Evolutionary conservation across 148 eudicot species (phyloP).

Genomic region (Dianthus caryophyllus): DNA sequence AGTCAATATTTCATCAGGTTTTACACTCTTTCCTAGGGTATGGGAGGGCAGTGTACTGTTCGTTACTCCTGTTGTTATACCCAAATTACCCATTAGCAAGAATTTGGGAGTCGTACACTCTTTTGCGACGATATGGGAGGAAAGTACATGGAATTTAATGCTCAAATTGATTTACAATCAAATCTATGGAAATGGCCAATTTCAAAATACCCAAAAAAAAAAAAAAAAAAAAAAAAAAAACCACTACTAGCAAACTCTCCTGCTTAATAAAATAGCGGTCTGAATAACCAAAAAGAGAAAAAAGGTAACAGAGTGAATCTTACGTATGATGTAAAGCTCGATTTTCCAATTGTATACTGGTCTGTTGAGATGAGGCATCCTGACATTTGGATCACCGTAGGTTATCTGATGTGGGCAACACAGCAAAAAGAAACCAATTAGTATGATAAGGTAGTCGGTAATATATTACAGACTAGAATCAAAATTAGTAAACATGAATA

Average conservation of each 20-base stretch:
- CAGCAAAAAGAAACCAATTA: neutral
- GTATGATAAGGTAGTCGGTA: neutral
- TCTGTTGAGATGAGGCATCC: constrained; percentile 61
- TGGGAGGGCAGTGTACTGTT: too few relatives aligned
- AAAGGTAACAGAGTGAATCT: constrained; percentile 19
- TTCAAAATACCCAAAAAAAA: neutral
- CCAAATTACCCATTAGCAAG: too few relatives aligned
- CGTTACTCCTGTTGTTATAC: too few relatives aligned
- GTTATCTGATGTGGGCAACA: constrained; percentile 56
- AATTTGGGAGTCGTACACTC: too few relatives aligned
- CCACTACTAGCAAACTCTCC: neutral
- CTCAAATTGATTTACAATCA: too few relatives aligned
- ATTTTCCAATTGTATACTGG: constrained; percentile 70
- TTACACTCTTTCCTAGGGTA: too few relatives aligned
- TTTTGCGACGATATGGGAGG: neutral
- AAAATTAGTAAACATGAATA: constrained; percentile 13
- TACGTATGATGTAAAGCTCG: constrained; percentile 67
- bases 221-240: too few relatives aligned
- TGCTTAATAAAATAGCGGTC: neutral
- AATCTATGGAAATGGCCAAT: neutral
- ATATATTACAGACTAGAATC: neutral
- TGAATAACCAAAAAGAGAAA: neutral
- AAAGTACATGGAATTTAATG: neutral
- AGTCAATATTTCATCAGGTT: too few relatives aligned
- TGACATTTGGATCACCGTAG: constrained; percentile 81